Base-by-base conservation (phyloP, 768 basidiomycete species). In the Austroboletus eburneus region DNA sequence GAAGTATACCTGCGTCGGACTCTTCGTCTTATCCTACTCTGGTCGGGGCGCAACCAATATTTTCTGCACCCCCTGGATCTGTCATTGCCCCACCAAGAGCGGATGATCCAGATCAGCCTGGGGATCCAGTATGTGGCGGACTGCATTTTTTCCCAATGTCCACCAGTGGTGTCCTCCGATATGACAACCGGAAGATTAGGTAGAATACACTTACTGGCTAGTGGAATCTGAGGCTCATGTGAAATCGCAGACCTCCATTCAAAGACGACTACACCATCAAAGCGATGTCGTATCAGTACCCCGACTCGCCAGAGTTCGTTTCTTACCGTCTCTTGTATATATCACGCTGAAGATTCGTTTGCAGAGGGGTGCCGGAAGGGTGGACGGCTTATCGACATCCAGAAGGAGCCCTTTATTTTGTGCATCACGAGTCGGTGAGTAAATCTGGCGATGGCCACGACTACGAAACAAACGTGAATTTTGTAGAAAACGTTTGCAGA, bases 371-470 rank as follows among this genome's bases (percentile, higher is more conserved):
- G 2, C 68, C 66, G 0, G 7, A 17, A 4, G 74, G 70, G 0
- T 85, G 83, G 83, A 59, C 33, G 6, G 58, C 72, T 1, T 64
- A 67, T 25, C 61, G 68, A 3, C 83, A 85, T 53, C 81, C 83
- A 0, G 83, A 85, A 61, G 83, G 83, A 5, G 73, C 70, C 14
- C 69, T 75, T 16, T 85, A 83, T 55, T 85, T 78, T 45, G 72
- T 71, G 52, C 69, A 81, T 45, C n/a, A 48, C 30, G 9, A 32
- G 13, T 32, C 30, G 30, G 30, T 32, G 9, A 32, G 30, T 32
- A 13, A 32, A 7, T 32, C 30, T 13, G 30, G 4, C 7, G 12
- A 13, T 50, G 20, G 2, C 43, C 30, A 14, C 35, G 5, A 37
- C 30, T 24, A 4, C n/a, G 35, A 33, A 39, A 45, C 22, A 62